phyloP scores from a whole-genome alignment of 208 protist species.

The Leishmania tropica region DNA sequence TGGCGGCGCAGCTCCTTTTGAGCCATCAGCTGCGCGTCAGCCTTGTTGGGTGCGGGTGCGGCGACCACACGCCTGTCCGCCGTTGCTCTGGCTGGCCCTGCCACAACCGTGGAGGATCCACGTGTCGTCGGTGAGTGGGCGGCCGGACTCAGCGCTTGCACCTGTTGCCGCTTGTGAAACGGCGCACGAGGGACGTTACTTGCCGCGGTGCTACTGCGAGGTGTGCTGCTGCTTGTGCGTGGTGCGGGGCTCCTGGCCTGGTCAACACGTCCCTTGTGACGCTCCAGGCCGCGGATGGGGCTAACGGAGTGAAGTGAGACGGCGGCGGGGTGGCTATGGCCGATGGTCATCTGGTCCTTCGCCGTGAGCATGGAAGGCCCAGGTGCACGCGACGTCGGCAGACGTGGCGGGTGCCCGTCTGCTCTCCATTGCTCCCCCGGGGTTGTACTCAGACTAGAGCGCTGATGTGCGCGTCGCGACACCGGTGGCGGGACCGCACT shows the following conservation, averaged over 20 bases:
- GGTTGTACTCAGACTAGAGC: slow-evolving; percentile 3
- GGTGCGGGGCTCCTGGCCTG: neutral
- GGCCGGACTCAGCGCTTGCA: slow-evolving; percentile 8
- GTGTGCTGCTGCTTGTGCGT: neutral
- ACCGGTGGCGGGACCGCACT: slow-evolving; percentile 7
- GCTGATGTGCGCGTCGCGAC: slow-evolving; percentile 6
- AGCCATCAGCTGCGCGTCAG: slow-evolving; percentile 2
- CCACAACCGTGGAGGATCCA: neutral
- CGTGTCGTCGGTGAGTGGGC: neutral
- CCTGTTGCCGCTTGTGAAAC: slow-evolving; percentile 18
- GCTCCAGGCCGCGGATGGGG: neutral
- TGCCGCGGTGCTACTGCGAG: neutral
- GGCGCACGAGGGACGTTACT: slow-evolving; percentile 1
- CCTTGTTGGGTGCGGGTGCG: neutral
- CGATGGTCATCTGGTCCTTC: neutral
- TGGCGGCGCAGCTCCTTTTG: slow-evolving; percentile 21
- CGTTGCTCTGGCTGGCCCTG: neutral
- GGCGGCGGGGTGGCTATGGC: neutral
- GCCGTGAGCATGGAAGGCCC: neutral
- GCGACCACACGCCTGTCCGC: neutral
- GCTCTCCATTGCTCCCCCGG: neutral
- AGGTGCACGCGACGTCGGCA: slow-evolving; percentile 5
- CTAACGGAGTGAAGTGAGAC: neutral
- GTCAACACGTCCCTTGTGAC: neutral
- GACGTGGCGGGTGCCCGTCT: neutral